These are phyloP conservation scores for Nitzschia inconspicua DNA, from an alignment of 108 stramenopile genomes.

Conservation along the genomic window DNA sequence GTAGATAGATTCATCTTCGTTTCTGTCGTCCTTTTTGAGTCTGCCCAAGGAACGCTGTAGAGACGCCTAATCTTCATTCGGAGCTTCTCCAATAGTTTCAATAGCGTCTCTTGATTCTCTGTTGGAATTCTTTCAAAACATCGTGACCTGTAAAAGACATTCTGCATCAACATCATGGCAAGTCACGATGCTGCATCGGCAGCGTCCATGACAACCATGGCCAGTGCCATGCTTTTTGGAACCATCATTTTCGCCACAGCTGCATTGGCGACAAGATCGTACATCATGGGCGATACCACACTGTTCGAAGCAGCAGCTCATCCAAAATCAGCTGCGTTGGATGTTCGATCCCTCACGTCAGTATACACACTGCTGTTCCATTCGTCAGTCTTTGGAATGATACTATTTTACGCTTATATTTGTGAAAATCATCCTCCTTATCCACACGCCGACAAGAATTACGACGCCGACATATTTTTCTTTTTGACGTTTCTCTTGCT, in stretches of 20 bases:
- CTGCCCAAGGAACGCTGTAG: no score
- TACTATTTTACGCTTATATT: constrained; percentile 78
- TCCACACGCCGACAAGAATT: constrained; percentile 72
- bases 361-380: constrained; percentile 73
- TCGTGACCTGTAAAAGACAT: no score
- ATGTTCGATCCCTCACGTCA: constrained; percentile 51
- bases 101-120: no score
- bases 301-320: constrained; percentile 37
- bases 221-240: constrained; percentile 76
- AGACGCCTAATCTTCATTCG: no score
- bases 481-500: constrained; percentile 62
- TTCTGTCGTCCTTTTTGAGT: no score
- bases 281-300: constrained; percentile 44
- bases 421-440: constrained; percentile 84
- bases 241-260: constrained; percentile 65
- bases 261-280: constrained; percentile 45
- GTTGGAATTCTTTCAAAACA: no score
- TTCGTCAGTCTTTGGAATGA: constrained; percentile 62
- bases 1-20: no score
- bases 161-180: background rate
- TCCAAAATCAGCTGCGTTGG: constrained; percentile 51
- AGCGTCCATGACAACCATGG: constrained; percentile 55
- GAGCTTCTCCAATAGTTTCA: no score
- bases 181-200: constrained; percentile 21
- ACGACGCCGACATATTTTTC: constrained; percentile 83